A percentile compares a stretch with the other conserved stretches of the same genome.
Conservation (phyloP, 768 basidiomycete genomes). For the Imleria badia region DNA sequence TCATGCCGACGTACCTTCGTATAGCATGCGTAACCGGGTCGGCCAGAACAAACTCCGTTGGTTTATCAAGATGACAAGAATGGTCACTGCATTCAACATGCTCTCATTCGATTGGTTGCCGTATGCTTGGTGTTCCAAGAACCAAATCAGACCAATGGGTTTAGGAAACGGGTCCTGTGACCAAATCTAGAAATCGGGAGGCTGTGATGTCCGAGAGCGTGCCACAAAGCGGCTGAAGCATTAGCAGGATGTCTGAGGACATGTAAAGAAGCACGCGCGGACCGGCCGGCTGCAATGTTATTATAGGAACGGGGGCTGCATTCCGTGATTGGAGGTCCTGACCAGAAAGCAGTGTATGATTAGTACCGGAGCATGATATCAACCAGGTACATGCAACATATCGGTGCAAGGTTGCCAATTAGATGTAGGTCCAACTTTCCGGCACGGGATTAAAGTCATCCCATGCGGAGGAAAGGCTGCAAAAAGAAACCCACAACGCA, state of each 20-base stretch:
- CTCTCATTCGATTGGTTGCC: constrained; percentile 6
- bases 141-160: neutral
- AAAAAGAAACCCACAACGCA: constrained; percentile 9
- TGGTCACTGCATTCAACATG: neutral
- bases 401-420: constrained; percentile 15
- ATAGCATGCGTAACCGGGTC: neutral
- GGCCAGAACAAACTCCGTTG: constrained; percentile 9
- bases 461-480: constrained; percentile 14
- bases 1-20: neutral
- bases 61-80: constrained; percentile 4
- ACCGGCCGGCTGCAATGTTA: neutral
- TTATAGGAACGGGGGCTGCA: neutral
- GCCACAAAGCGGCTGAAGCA: constrained; percentile 30
- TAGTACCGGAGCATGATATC: constrained; percentile 14
- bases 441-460: constrained; percentile 13
- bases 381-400: constrained; percentile 24
- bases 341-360: constrained; percentile 11
- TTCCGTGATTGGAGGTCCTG: constrained; percentile 2
- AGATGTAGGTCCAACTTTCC: constrained; percentile 3
- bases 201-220: constrained; percentile 32
- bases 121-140: neutral
- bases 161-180: neutral
- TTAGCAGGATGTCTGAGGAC: constrained; percentile 17
- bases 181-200: constrained; percentile 9
- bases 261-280: constrained; percentile 6